Conservation (phyloP, 805 yeast species). For the Cyberlindnera galapagoensis region DNA sequence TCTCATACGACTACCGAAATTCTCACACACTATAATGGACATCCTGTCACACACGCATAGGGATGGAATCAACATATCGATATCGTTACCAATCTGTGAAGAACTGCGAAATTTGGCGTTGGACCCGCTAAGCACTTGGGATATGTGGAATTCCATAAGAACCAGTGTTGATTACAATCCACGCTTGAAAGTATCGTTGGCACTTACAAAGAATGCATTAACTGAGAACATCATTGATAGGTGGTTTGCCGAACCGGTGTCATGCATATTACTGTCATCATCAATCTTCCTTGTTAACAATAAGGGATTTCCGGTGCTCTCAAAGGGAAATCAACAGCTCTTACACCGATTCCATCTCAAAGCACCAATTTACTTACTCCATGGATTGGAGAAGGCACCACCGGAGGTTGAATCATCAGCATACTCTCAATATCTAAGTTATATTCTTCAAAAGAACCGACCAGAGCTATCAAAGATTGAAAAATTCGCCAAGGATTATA, state of each 20-base stretch:
- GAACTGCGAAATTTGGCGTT: slow-evolving; percentile 26
- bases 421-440: slow-evolving; percentile 38
- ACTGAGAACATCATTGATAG: slow-evolving; percentile 46
- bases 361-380: slow-evolving; percentile 40
- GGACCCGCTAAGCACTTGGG: slow-evolving; percentile 54
- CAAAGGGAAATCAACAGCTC: slow-evolving; percentile 47
- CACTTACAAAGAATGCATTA: slow-evolving; percentile 57
- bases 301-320: slow-evolving; percentile 58
- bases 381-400: slow-evolving; percentile 43
- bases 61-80: slow-evolving; percentile 29
- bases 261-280: slow-evolving; percentile 48
- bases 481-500: slow-evolving; percentile 24
- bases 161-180: slow-evolving; percentile 46
- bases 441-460: slow-evolving; percentile 28
- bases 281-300: slow-evolving; percentile 52
- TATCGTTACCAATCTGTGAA: slow-evolving; percentile 44
- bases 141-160: slow-evolving; percentile 64
- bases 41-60: slow-evolving; percentile 27
- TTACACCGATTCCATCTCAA: slow-evolving; percentile 37
- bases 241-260: slow-evolving; percentile 67
- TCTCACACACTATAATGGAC: slow-evolving; percentile 36
- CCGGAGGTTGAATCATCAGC: slow-evolving; percentile 28
- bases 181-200: slow-evolving; percentile 64
- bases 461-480: slow-evolving; percentile 27
- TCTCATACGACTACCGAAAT: slow-evolving; percentile 43